Evolutionary conservation across 2,329 filamentous ascomycete species (phyloP), one percentile per base, ranked within the genome.

Genomic region (Aureobasidium pullulans): DNA sequence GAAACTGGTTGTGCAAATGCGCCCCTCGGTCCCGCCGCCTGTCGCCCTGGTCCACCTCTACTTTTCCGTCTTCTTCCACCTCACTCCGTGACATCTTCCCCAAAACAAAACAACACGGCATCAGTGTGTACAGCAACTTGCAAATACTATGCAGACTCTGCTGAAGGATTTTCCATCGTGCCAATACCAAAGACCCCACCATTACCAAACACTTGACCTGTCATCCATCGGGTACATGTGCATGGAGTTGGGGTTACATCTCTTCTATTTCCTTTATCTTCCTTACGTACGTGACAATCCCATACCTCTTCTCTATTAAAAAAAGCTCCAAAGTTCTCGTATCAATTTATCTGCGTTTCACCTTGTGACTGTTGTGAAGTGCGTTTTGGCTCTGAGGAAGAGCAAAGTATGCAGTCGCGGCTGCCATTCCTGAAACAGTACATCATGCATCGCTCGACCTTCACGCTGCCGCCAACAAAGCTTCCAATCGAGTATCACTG

Each of bases 41-140:
- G 6, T 57, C 54, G 39, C 19, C 43, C 28, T 28, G 42, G 23
- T 57, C 54, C 32, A 34, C 28, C 15, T 29, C 46, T 13, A 42
- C 43, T 37, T 61, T 43, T 28, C 28, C 39, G 56, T 37, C 54
- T 56, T 11, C 47, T 42, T 29, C 43, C 49, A 13, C 54, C 59
- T 46, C 15, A 10, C 31, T 15, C 23, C 34, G 43, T 57, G 42
- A 47, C 19, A 46, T 28, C 31, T 10, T 32, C 23, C 6, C 36
- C 4, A 48, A 23, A 47, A 48, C 42, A 39, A 48, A 57, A 57
- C 40, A 71, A 68, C 62, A 75, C 65, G 74, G 84, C 84, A 86
- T 86, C 80, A 81, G 83, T 87, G 84, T 86, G 84, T 87, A 87
- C 84, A 86, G 83, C 83, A 77, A 77, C 80, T 78, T 73, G 77